Evolutionary conservation across 139 green algal species (phyloP), one percentile per base, ranked within the genome.

Genomic region (Tetraselmis chui): DNA sequence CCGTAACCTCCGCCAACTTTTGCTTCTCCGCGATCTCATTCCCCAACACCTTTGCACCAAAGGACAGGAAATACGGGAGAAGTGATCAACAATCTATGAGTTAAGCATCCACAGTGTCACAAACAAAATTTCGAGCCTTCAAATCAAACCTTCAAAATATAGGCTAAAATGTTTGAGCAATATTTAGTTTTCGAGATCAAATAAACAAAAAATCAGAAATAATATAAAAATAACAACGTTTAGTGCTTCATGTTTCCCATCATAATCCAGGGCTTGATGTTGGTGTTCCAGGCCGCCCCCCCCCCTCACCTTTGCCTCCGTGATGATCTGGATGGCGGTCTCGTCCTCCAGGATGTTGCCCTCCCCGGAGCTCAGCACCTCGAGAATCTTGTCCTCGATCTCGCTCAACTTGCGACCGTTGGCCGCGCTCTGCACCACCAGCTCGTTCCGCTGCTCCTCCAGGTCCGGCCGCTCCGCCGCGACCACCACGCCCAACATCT

Each of bases 331-430:
- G 79, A 94, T 92, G 59, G 92, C 91, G 5, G 85, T 91, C 82
- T 95, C 92, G 76, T 95, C 91, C 80, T 95, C 92, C 76, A 95
- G 81, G 81, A 95, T 94, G 86, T 95, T 95, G 84, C 92, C 92
- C 28, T 88, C 82, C 75, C 79, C 84, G 77, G 2, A 1, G 28
- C 31, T 32, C 24, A 84, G 84, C 83, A 92, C 90, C 87, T 94
- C 85, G 29, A 95, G 85, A 59, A 94, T 96, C 78, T 91, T 89
- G 85, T 94, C 91, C 86, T 95, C 92, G 59, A 94, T 93, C 85
- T 94, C 92, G 80, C 92, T 91, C 22, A 95, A 88, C 82, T 90
- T 85, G 32, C 88, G 85, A 30, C 89, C 91, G 87, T 94, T 94
- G 45, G 92, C 90, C 30, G 92, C 89, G 81, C 83, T 81, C 67